Evolutionary conservation across 2,329 filamentous ascomycete genomes (phyloP).

Genomic region (Sporothrix protearum): DNA sequence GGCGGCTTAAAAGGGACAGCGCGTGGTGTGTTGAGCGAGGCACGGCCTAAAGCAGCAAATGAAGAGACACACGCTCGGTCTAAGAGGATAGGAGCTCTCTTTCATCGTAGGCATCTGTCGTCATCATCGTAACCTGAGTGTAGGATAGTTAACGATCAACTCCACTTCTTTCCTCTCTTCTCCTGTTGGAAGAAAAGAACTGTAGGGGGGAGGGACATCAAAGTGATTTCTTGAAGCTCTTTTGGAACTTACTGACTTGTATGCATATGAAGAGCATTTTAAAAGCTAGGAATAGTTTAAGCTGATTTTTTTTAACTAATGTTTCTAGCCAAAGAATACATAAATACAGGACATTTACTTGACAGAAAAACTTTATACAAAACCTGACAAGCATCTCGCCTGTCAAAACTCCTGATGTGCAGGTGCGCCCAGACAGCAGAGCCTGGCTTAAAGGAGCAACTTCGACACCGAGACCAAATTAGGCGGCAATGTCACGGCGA

Average conservation of each 20-base stretch:
- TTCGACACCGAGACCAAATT: slow-evolving; percentile 12
- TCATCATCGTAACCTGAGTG: neutral
- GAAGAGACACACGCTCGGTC: slow-evolving; percentile 13
- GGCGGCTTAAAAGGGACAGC: neutral
- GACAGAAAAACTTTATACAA: too few species aligned
- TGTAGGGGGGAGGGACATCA: too few species aligned
- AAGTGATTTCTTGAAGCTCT: too few species aligned
- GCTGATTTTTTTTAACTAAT: too few species aligned
- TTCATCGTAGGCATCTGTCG: neutral
- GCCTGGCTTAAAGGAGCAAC: neutral
- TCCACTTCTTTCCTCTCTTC: neutral
- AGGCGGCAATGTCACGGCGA: slow-evolving; percentile 13
- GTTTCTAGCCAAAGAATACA: neutral
- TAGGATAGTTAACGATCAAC: too few species aligned
- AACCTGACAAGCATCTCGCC: neutral
- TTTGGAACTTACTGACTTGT: too few species aligned
- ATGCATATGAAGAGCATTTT: too few species aligned
- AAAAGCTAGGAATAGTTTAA: too few species aligned
- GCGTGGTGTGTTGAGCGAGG: neutral
- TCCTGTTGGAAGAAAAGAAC: neutral
- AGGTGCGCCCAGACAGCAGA: neutral
- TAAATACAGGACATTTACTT: too few species aligned
- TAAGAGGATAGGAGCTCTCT: neutral
- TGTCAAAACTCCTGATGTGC: slow-evolving; percentile 7
- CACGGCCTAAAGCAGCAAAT: neutral